These are phyloP conservation scores for Arthrobotrys conoides DNA, from an alignment of 2,329 filamentous ascomycete genomes.

Conservation along the genomic window DNA sequence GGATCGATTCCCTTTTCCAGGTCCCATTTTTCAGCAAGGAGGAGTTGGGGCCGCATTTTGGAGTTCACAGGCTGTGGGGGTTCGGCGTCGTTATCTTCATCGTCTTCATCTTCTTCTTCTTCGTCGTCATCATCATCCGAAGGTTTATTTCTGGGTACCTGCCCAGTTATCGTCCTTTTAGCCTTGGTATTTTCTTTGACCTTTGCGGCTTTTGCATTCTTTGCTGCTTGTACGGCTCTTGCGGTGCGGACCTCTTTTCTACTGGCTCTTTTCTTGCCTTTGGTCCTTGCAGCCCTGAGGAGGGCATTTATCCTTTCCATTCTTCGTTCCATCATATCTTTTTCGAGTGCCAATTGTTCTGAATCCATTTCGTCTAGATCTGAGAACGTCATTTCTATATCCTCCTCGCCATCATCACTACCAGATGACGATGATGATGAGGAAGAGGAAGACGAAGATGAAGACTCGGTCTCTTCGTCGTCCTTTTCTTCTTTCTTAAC, in stretches of 20 bases:
- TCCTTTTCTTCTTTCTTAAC: conserved; percentile 51
- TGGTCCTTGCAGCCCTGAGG: conserved; percentile 39
- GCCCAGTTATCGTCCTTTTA: conserved; percentile 48
- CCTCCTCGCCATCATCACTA: conserved; percentile 47
- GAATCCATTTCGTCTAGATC: conserved; percentile 51
- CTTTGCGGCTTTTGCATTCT: conserved; percentile 11
- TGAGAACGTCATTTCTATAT: conserved; percentile 51
- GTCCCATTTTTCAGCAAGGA: conserved; percentile 65
- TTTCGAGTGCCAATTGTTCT: conserved; percentile 45
- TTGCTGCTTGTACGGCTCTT: conserved; percentile 1
- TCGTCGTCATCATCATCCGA: conserved; percentile 41
- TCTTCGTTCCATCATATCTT: conserved; percentile 39
- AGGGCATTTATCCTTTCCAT: conserved; percentile 44
- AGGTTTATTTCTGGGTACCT: conserved; percentile 27
- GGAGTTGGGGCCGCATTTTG: conserved; percentile 61
- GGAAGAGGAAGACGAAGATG: background rate
- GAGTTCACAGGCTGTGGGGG: conserved; percentile 49
- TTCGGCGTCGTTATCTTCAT: conserved; percentile 39
- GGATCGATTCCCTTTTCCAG: conserved; percentile 63
- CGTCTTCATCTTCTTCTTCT: conserved; percentile 13
- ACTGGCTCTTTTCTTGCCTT: conserved; percentile 30
- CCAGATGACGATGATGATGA: background rate
- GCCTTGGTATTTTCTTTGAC: conserved; percentile 11
- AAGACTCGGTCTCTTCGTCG: conserved; percentile 38
- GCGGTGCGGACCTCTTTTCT: conserved; percentile 17